These are phyloP conservation scores for Calendula officinalis DNA, from an alignment of 129 eudicot genomes.

Conservation along the genomic window DNA sequence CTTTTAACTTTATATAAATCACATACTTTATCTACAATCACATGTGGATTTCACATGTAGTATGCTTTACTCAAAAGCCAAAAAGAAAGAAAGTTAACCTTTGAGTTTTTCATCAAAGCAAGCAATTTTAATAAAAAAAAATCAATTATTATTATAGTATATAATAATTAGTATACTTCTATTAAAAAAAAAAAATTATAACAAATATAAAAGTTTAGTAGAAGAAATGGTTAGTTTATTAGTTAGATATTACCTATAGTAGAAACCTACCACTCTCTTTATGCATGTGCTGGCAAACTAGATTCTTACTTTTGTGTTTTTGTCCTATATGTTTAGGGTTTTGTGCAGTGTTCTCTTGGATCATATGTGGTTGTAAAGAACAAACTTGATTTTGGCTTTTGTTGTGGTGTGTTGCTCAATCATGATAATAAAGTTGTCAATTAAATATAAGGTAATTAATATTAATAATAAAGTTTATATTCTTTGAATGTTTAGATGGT, in stretches of 20 bases:
- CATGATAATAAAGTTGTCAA: background rate
- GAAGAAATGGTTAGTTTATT: conserved; percentile 6
- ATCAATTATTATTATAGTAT: no score
- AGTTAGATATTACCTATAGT: background rate
- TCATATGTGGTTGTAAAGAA: conserved; percentile 31
- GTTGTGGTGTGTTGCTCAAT: background rate
- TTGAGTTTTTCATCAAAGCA: conserved; percentile 10
- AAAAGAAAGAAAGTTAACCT: background rate
- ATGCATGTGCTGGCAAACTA: conserved; percentile 31
- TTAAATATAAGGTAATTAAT: background rate
- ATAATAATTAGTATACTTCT: no score
- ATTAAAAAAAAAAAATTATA: no score
- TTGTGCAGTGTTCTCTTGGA: conserved; percentile 28
- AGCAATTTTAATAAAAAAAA: background rate
- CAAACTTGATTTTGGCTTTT: conserved; percentile 27
- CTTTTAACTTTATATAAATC: conserved; percentile 15
- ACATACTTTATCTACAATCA: conserved; percentile 6
- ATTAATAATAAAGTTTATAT: conserved; percentile 2
- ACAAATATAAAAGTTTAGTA: background rate
- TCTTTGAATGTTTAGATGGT: background rate
- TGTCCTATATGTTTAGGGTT: conserved; percentile 29
- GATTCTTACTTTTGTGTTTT: conserved; percentile 24
- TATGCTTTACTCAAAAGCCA: conserved; percentile 24
- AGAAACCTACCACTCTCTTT: conserved; percentile 4
- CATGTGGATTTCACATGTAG: conserved; percentile 24